A percentile compares a stretch with the other conserved stretches of the same genome.
phyloP scores from a whole-genome alignment of 352 stramenopile species.

The Blastocystis sp. region DNA sequence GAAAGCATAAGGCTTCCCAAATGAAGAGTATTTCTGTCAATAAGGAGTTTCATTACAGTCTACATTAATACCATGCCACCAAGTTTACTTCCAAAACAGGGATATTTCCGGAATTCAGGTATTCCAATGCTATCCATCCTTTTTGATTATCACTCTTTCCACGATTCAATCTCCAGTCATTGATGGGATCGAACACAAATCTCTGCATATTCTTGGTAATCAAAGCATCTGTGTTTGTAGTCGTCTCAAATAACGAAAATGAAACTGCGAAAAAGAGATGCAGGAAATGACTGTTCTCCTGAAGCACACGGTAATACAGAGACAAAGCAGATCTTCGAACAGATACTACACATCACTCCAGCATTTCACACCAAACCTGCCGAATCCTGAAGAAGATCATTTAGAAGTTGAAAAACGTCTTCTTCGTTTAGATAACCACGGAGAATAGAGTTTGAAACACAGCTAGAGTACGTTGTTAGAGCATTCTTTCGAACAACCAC shows the following conservation, averaged over 20 bases:
- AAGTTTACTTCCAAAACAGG: background rate
- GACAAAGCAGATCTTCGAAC: background rate
- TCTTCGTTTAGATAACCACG: background rate
- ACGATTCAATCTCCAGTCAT: background rate
- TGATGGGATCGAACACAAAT: slow-evolving; percentile 9
- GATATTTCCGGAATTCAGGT: background rate
- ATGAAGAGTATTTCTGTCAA: background rate
- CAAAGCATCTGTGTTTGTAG: background rate
- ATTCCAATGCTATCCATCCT: slow-evolving; percentile 21
- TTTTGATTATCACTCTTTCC: background rate
- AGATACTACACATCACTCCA: background rate
- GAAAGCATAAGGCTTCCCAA: background rate
- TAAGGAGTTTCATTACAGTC: slow-evolving; percentile 1
- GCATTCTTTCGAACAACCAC: slow-evolving; percentile 17
- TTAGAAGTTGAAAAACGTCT: background rate
- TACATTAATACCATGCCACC: background rate
- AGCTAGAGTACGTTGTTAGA: background rate
- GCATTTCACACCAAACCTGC: background rate
- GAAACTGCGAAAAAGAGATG: slow-evolving; percentile 40
- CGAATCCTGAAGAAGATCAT: slow-evolving; percentile 12
- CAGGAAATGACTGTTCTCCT: background rate
- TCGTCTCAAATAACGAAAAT: slow-evolving; percentile 29
- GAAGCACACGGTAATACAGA: background rate
- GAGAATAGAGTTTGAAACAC: background rate
- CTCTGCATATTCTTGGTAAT: slow-evolving; percentile 17